phyloP scores from a whole-genome alignment of 1,139 yeast species.

The Lodderomyces elongisporus region DNA sequence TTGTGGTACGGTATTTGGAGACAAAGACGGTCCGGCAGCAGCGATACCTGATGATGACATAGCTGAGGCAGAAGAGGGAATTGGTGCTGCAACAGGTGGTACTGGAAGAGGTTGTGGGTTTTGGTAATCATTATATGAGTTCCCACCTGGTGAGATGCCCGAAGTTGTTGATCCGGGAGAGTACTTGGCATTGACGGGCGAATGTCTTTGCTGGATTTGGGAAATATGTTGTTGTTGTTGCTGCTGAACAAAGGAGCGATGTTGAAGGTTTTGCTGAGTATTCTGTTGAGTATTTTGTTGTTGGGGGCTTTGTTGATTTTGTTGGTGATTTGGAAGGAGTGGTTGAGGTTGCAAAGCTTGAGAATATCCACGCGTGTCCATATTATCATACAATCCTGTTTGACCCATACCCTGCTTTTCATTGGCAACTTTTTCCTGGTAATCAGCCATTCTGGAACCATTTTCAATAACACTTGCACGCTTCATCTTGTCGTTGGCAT shows the following conservation, averaged over 20 bases:
- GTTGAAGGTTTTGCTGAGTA: slow-evolving; percentile 6
- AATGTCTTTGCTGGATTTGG: slow-evolving; percentile 6
- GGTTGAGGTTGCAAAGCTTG: slow-evolving; percentile 1
- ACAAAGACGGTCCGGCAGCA: slow-evolving; percentile 4
- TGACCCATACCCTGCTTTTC: slow-evolving; percentile 1
- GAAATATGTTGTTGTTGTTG: slow-evolving; percentile 7
- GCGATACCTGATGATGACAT: slow-evolving; percentile 5
- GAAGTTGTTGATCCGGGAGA: slow-evolving; percentile 19
- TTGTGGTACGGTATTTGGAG: not conserved
- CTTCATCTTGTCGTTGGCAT: slow-evolving; percentile 42
- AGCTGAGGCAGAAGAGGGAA: slow-evolving; percentile 3
- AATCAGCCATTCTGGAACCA: slow-evolving; percentile 34
- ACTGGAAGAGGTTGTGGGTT: slow-evolving; percentile 7
- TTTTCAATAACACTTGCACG: slow-evolving; percentile 42
- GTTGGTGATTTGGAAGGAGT: not conserved
- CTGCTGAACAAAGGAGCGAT: too few species aligned
- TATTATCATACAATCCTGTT: slow-evolving; percentile 5
- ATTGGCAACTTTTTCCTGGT: slow-evolving; percentile 24
- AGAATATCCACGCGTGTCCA: not conserved
- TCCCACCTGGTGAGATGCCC: slow-evolving; percentile 31
- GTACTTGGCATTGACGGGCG: slow-evolving; percentile 3
- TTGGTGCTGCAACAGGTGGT: slow-evolving; percentile 3
- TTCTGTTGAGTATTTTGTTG: slow-evolving; percentile 2
- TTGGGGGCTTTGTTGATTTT: slow-evolving; percentile 3
- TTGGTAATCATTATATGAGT: slow-evolving; percentile 15